Evolutionary conservation across 345 rosid species (phyloP).

Genomic region (Schrenkiella parvula): DNA sequence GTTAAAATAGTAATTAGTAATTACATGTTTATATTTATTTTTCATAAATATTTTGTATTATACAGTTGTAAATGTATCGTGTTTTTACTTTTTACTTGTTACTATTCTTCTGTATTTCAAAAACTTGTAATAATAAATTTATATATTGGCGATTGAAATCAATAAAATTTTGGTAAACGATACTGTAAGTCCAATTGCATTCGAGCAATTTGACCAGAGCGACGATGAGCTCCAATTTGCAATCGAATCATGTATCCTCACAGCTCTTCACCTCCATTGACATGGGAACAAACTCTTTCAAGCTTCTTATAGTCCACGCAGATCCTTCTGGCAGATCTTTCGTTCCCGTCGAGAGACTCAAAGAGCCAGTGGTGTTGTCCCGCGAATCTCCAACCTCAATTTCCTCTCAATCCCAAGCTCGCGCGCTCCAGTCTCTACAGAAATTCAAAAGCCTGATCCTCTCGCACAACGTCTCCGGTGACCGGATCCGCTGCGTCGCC

Average conservation of each 20-base stretch:
- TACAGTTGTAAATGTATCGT: no score
- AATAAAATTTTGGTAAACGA: not conserved
- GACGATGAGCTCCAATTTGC: constrained; percentile 29
- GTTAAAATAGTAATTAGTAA: not conserved
- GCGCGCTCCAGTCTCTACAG: constrained; percentile 42
- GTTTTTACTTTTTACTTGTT: no score
- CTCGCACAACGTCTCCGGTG: constrained; percentile 28
- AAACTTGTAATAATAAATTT: no score
- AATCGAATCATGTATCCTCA: not conserved
- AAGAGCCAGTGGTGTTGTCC: constrained; percentile 46
- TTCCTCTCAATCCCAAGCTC: constrained; percentile 39
- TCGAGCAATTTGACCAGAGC: not conserved
- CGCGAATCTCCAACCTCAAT: constrained; percentile 45
- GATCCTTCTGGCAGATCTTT: constrained; percentile 48
- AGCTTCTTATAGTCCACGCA: constrained; percentile 55
- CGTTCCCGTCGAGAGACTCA: constrained; percentile 40
- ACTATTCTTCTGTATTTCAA: no score
- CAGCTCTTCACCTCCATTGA: constrained; percentile 59
- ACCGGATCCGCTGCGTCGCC: constrained; percentile 52
- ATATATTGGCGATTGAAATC: not conserved
- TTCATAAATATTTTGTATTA: not conserved
- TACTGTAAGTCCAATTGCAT: not conserved
- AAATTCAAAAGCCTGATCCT: constrained; percentile 38
- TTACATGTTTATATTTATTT: not conserved
- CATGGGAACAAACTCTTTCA: constrained; percentile 72